A percentile compares a stretch with the other conserved stretches of the same genome.
Conservation (phyloP, 2,329 filamentous ascomycete species). For the Ceratocystis ficicola region DNA sequence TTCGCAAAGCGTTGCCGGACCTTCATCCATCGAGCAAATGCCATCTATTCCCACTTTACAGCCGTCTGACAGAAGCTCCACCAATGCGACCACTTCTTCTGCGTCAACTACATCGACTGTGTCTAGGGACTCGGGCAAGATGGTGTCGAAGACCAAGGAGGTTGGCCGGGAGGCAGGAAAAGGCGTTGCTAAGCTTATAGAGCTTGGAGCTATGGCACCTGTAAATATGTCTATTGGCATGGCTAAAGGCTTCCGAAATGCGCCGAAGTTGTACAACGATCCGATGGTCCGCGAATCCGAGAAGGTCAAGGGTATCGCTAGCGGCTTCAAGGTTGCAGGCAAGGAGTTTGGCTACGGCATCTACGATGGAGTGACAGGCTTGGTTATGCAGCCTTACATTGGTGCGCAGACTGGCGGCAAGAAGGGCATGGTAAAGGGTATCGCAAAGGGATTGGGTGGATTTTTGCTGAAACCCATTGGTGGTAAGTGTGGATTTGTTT, state of each 20-base stretch:
- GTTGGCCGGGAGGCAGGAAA: slow-evolving; percentile 37
- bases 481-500: slow-evolving; percentile 39
- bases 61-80: neutral
- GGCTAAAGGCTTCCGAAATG: slow-evolving; percentile 78
- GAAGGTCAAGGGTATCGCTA: slow-evolving; percentile 64
- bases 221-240: slow-evolving; percentile 76
- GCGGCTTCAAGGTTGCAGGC: slow-evolving; percentile 63
- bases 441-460: slow-evolving; percentile 75
- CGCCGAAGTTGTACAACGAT: slow-evolving; percentile 74
- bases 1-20: neutral
- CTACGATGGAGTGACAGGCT: slow-evolving; percentile 68
- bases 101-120: neutral
- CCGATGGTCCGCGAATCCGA: slow-evolving; percentile 65
- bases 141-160: slow-evolving; percentile 26
- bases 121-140: neutral
- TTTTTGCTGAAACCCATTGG: slow-evolving; percentile 67
- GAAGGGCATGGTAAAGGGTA: slow-evolving; percentile 58
- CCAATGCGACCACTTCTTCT: neutral
- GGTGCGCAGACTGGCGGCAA: slow-evolving; percentile 40
- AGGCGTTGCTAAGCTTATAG: slow-evolving; percentile 59
- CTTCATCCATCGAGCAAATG: neutral
- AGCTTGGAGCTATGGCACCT: slow-evolving; percentile 64
- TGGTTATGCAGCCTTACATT: slow-evolving; percentile 64
- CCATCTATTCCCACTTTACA: neutral
- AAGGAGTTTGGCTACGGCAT: slow-evolving; percentile 68